Conservation (phyloP, 2,329 filamentous ascomycete genomes). For the Penicillium sp. region DNA sequence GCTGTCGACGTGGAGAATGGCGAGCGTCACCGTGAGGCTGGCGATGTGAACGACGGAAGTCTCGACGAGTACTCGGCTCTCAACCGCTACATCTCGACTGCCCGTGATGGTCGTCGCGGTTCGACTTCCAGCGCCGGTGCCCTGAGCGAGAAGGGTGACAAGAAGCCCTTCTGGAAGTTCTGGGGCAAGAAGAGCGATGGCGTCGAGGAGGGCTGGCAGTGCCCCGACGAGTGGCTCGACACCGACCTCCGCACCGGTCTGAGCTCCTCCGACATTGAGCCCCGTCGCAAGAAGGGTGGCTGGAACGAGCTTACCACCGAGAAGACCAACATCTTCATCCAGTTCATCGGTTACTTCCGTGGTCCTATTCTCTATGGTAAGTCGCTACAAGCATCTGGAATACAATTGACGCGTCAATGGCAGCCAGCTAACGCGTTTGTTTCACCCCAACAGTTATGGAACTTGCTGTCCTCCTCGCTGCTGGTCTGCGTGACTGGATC, state of each 20-base stretch:
- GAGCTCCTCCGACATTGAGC: constrained; percentile 57
- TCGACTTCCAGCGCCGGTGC: constrained; percentile 45
- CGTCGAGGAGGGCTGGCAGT: constrained; percentile 40
- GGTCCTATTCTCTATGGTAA: constrained; percentile 75
- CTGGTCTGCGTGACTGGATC: constrained; percentile 72
- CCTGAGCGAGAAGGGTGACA: constrained; percentile 44
- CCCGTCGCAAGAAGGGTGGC: constrained; percentile 63
- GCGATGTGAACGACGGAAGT: constrained; percentile 26
- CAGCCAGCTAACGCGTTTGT: constrained; percentile 11
- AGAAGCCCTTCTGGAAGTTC: constrained; percentile 60
- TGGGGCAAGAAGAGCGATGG: constrained; percentile 40
- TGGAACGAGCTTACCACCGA: constrained; percentile 71
- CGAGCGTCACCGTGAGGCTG: constrained; percentile 31
- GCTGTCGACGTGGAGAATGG: constrained; percentile 45
- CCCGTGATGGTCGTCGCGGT: constrained; percentile 58
- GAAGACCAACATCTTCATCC: constrained; percentile 71
- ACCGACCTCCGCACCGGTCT: constrained; percentile 67
- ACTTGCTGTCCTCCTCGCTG: constrained; percentile 68
- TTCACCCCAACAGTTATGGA: constrained; percentile 59
- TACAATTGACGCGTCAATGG: constrained; percentile 5
- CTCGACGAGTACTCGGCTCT: constrained; percentile 64
- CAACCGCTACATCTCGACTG: constrained; percentile 66
- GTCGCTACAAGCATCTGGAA: constrained; percentile 31
- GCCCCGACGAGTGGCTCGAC: constrained; percentile 66
- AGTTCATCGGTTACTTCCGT: constrained; percentile 73